Conservation (phyloP, 768 basidiomycete species). For the Tulasnella sp. region DNA sequence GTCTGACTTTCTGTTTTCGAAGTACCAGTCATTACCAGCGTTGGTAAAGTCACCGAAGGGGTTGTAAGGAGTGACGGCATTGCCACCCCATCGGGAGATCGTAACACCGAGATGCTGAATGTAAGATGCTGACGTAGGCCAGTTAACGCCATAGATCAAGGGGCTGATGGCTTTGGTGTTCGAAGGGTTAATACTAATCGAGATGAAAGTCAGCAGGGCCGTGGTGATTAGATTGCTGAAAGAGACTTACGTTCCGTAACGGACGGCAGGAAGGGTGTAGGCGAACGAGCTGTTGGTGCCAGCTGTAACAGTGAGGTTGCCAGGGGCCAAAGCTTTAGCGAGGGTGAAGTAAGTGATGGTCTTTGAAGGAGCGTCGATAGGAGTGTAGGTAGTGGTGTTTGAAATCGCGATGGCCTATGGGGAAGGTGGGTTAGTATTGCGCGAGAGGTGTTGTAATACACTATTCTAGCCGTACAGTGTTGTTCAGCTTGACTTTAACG, state of each 20-base stretch:
- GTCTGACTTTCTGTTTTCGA: conserved; percentile 39
- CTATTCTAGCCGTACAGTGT: conserved; percentile 28
- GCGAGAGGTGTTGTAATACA: too few species aligned
- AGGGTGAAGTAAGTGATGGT: conserved; percentile 41
- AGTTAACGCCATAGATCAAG: conserved; percentile 44
- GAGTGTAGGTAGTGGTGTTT: conserved; percentile 30
- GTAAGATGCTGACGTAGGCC: conserved; percentile 37
- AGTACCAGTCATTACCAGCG: conserved; percentile 36
- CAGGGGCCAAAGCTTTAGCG: conserved; percentile 29
- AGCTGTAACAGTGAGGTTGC: conserved; percentile 33
- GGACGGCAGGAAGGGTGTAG: conserved; percentile 34
- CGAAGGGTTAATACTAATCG: conserved; percentile 28
- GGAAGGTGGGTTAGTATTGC: background rate
- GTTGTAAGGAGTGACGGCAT: conserved; percentile 13
- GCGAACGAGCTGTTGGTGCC: conserved; percentile 30
- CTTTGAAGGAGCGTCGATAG: conserved; percentile 36
- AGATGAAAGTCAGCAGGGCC: background rate
- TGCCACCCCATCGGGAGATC: conserved; percentile 42
- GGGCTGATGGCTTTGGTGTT: conserved; percentile 34
- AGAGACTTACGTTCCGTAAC: conserved; percentile 29
- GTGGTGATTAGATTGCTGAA: background rate
- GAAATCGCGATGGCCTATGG: conserved; percentile 26
- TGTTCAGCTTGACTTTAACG: conserved; percentile 31
- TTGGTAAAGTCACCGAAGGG: conserved; percentile 9
- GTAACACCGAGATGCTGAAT: conserved; percentile 39